A percentile compares a stretch with the other conserved stretches of the same genome.
Conservation (phyloP, 2,329 filamentous ascomycete genomes). For the Endothia cerciana region DNA sequence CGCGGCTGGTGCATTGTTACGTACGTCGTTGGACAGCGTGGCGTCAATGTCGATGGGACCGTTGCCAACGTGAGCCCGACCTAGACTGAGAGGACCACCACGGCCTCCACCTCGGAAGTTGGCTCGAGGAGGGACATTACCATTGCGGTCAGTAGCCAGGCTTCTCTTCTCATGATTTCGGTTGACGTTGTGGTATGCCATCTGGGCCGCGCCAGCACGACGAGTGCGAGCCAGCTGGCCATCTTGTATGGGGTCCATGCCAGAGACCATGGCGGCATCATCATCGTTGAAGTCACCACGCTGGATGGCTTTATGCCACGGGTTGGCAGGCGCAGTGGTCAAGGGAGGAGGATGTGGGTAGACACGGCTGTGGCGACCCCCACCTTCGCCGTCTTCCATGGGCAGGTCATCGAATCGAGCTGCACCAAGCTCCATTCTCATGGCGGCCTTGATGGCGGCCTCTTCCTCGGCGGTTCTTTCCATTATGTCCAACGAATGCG, state of each 20-base stretch:
- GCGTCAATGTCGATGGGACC: constrained; percentile 15
- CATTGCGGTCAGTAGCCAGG: constrained; percentile 5
- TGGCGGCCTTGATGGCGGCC: constrained; percentile 18
- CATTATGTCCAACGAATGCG: neutral
- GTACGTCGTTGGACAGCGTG: neutral
- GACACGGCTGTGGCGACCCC: neutral
- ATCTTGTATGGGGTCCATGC: constrained; percentile 35
- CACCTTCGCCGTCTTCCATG: constrained; percentile 31
- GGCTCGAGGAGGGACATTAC: constrained; percentile 1
- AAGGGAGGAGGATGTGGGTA: neutral
- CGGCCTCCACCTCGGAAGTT: neutral
- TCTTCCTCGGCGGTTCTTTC: neutral
- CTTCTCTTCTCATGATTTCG: neutral
- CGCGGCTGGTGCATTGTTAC: neutral
- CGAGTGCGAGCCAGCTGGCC: constrained; percentile 34
- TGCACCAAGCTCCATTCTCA: constrained; percentile 35
- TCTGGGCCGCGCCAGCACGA: constrained; percentile 9
- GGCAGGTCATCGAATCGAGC: constrained; percentile 35
- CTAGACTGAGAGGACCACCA: neutral
- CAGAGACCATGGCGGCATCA: constrained; percentile 36
- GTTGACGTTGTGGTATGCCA: neutral
- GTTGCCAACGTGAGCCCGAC: constrained; percentile 6
- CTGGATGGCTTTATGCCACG: constrained; percentile 29
- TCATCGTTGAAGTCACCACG: constrained; percentile 37
- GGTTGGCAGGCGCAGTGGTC: neutral